A percentile compares a stretch with the other conserved stretches of the same genome.
Conservation (phyloP, 176 grass and related monocot species). For the Triticum monococcum region DNA sequence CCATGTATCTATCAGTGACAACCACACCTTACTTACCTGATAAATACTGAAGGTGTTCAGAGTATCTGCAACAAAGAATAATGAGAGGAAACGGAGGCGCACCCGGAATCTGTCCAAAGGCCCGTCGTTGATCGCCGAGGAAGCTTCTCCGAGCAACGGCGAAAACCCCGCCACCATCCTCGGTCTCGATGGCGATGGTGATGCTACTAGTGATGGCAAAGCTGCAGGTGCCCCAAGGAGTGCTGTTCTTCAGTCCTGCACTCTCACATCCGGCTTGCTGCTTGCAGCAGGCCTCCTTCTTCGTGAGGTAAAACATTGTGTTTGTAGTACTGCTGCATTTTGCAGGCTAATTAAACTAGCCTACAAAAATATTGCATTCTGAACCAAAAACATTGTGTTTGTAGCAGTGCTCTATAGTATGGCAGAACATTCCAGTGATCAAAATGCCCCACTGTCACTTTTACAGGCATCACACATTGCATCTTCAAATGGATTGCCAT, state of each 20-base stretch:
- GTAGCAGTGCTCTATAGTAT: not conserved
- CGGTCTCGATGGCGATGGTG: slow-evolving; percentile 12
- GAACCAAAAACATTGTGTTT: not conserved
- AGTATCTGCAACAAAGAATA: slow-evolving; percentile 52
- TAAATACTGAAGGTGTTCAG: slow-evolving; percentile 42
- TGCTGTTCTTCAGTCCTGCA: slow-evolving; percentile 71
- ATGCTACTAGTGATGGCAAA: slow-evolving; percentile 7
- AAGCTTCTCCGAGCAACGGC: slow-evolving; percentile 10
- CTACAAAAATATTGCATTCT: too few relatives aligned
- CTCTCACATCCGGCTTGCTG: slow-evolving; percentile 59
- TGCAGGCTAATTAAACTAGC: too few relatives aligned
- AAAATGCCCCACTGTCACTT: not conserved
- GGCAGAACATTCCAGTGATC: not conserved
- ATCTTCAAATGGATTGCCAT: slow-evolving; percentile 54
- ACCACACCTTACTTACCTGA: not conserved
- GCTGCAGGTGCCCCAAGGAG: slow-evolving; percentile 44
- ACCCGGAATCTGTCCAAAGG: slow-evolving; percentile 23
- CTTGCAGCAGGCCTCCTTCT: slow-evolving; percentile 48
- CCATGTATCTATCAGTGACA: not conserved
- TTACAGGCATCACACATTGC: slow-evolving; percentile 61
- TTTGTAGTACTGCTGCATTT: too few relatives aligned
- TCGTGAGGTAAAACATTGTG: slow-evolving; percentile 51
- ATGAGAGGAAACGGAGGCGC: slow-evolving; percentile 38
- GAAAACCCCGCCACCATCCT: slow-evolving; percentile 14
- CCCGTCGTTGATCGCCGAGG: slow-evolving; percentile 22